phyloP scores from a whole-genome alignment of 1,284 basidiomycete genomes.

The Vanrija humicola region DNA sequence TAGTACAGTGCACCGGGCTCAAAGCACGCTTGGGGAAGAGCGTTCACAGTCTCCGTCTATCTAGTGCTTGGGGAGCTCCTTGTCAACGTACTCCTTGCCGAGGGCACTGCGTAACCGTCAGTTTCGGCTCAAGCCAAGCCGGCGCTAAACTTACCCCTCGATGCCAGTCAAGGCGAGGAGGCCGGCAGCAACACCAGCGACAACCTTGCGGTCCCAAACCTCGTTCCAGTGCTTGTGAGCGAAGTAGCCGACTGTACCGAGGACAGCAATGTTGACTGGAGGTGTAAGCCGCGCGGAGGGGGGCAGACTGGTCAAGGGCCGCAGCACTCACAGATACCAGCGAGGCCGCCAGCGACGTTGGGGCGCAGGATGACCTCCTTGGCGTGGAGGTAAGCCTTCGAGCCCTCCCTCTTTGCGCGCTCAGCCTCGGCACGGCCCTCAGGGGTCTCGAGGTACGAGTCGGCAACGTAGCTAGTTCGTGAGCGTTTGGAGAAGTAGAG shows the following conservation, averaged over 20 bases:
- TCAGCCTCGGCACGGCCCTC: conserved; percentile 59
- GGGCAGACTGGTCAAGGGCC: background rate
- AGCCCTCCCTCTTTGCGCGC: conserved; percentile 61
- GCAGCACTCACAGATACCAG: conserved; percentile 58
- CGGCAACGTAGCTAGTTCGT: conserved; percentile 54
- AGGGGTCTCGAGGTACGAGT: conserved; percentile 61
- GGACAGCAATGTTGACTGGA: conserved; percentile 63
- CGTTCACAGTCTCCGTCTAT: no score
- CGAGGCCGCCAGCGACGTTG: conserved; percentile 63
- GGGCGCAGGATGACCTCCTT: conserved; percentile 64
- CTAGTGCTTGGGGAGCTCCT: conserved; percentile 33
- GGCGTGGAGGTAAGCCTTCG: conserved; percentile 58
- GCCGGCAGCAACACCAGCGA: conserved; percentile 63
- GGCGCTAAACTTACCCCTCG: conserved; percentile 59
- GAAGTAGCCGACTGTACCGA: conserved; percentile 65
- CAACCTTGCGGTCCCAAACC: conserved; percentile 66
- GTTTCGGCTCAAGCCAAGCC: background rate
- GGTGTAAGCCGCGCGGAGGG: conserved; percentile 2
- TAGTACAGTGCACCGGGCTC: background rate
- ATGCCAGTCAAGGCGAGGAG: conserved; percentile 62
- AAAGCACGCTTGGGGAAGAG: background rate
- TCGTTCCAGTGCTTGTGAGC: conserved; percentile 65
- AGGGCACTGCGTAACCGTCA: conserved; percentile 22
- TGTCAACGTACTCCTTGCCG: conserved; percentile 40
- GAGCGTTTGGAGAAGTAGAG: background rate